phyloP scores from a whole-genome alignment of 108 stramenopile species.

The Parietichytrium sp. region DNA sequence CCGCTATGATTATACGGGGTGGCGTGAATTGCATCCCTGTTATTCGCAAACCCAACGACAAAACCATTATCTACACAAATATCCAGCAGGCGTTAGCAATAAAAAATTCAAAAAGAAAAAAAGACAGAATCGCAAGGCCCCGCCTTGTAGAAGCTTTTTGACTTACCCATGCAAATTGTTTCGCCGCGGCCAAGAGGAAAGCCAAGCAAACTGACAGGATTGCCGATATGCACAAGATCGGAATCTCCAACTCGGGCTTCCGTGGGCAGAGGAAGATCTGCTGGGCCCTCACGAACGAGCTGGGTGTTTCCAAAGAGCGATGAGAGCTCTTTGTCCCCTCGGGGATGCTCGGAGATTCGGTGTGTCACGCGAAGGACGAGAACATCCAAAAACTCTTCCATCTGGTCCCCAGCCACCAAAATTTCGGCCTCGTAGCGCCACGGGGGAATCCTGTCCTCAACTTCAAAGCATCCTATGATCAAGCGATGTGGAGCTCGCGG shows the following conservation, averaged over 20 bases:
- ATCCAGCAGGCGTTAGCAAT: too few species aligned
- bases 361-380: not conserved
- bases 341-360: not conserved
- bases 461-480: not conserved
- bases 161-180: too few species aligned
- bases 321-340: too few species aligned
- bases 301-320: not conserved
- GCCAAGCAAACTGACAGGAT: not conserved
- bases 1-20: not conserved
- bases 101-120: too few species aligned
- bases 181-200: constrained; percentile 17
- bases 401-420: not conserved
- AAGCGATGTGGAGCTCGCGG: not conserved
- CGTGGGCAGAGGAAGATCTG: not conserved
- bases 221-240: not conserved
- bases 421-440: not conserved
- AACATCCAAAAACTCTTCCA: not conserved
- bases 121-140: too few species aligned
- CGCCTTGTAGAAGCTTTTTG: too few species aligned
- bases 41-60: not conserved
- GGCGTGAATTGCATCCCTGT: not conserved
- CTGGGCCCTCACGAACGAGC: constrained; percentile 32
- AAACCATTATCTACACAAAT: constrained; percentile 11
- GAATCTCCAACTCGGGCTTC: not conserved
- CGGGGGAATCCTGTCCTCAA: not conserved